Conservation (phyloP, 768 basidiomycete species). For the Piloderma croceum region DNA sequence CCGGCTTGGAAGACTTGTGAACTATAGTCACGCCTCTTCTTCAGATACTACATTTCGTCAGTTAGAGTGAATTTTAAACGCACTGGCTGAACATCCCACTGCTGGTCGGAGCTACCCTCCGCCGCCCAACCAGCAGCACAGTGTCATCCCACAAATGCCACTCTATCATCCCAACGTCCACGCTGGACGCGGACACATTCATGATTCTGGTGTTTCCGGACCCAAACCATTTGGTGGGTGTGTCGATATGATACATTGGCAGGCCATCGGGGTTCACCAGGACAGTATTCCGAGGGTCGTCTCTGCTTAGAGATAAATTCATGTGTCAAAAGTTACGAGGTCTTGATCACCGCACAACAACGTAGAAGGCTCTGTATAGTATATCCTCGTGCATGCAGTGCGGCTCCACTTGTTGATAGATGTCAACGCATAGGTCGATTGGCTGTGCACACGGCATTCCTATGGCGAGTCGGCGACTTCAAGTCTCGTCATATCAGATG, state of each 20-base stretch:
- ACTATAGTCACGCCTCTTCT: neutral
- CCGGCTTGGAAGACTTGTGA: constrained; percentile 9
- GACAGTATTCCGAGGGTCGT: neutral
- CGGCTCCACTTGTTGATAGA: too few species aligned
- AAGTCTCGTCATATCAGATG: too few species aligned
- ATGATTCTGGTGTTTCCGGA: neutral
- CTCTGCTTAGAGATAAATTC: neutral
- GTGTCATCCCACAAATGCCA: neutral
- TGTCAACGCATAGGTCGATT: too few species aligned
- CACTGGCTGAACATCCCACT: neutral
- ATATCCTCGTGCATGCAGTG: too few species aligned
- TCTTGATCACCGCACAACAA: too few species aligned
- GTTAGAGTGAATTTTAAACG: neutral
- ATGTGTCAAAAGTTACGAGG: too few species aligned
- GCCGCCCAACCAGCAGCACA: neutral
- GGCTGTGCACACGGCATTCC: too few species aligned
- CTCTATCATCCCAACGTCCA: neutral
- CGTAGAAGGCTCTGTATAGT: too few species aligned
- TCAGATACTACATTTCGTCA: neutral
- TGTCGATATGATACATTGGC: neutral
- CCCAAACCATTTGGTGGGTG: neutral
- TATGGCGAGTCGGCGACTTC: too few species aligned
- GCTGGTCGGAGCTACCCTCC: neutral
- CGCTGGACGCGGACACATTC: neutral
- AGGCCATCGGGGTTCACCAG: neutral